A percentile compares a stretch with the other conserved stretches of the same genome.
phyloP scores from a whole-genome alignment of 1,284 basidiomycete genomes.

The Austroboletus sp. region DNA sequence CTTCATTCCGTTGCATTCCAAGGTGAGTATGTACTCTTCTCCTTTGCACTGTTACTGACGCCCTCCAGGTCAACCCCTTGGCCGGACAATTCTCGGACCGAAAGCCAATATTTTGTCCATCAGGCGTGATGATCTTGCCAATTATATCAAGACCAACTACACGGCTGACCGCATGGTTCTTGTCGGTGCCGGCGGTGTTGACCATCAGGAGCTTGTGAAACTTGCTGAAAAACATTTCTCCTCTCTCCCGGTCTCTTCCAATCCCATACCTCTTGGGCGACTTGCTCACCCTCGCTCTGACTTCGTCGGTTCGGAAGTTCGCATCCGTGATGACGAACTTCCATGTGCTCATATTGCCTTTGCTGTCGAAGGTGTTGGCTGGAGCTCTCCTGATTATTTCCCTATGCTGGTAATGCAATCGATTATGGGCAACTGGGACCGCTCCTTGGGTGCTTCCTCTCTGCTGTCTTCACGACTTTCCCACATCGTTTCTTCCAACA shows the following conservation, averaged over 20 bases:
- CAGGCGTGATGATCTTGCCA: constrained; percentile 80
- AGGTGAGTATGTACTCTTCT: constrained; percentile 43
- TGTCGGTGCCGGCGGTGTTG: constrained; percentile 92
- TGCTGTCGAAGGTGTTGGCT: constrained; percentile 95
- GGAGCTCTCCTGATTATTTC: constrained; percentile 98
- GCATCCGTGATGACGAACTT: constrained; percentile 88
- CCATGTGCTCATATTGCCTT: constrained; percentile 91
- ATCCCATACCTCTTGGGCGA: constrained; percentile 84
- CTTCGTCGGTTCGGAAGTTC: constrained; percentile 94
- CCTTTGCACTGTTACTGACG: constrained; percentile 10
- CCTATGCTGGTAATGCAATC: constrained; percentile 98
- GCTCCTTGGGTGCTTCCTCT: constrained; percentile 86
- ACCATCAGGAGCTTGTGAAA: constrained; percentile 89
- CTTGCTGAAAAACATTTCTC: constrained; percentile 94
- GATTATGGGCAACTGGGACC: constrained; percentile 99
- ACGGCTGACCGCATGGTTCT: constrained; percentile 98
- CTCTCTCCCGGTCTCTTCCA: constrained; percentile 77
- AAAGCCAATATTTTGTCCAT: constrained; percentile 96
- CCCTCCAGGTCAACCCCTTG: constrained; percentile 79
- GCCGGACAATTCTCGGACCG: constrained; percentile 95
- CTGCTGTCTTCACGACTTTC: constrained; percentile 88
- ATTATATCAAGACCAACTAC: constrained; percentile 97
- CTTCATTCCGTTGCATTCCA: constrained; percentile 95
- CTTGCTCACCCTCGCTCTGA: constrained; percentile 67
- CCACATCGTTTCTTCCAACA: constrained; percentile 87